Conservation (phyloP, 805 yeast species). For the Kluyveromyces aestuarii region DNA sequence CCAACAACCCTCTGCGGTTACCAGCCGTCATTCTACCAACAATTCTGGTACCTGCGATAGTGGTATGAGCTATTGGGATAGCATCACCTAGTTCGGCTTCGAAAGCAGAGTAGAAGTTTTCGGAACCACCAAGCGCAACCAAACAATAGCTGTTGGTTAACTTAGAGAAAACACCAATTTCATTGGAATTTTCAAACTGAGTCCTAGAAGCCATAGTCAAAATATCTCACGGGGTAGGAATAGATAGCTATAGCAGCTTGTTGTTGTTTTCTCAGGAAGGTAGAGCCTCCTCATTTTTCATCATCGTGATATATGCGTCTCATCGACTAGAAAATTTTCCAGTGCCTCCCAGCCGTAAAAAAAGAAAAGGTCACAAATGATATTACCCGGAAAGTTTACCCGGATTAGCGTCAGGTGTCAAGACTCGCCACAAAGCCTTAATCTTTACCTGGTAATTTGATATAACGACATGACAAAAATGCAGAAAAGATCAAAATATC, state of each 20-base stretch:
- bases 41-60: constrained; percentile 96
- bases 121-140: constrained; percentile 95
- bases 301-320: not conserved
- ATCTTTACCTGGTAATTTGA: not conserved
- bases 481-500: not conserved
- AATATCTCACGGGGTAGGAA: not conserved
- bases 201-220: constrained; percentile 56
- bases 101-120: constrained; percentile 81
- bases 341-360: not conserved
- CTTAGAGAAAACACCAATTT: constrained; percentile 90
- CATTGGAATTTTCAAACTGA: constrained; percentile 78
- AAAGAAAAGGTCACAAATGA: not conserved
- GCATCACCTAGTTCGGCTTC: constrained; percentile 97
- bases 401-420: not conserved
- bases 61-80: constrained; percentile 92
- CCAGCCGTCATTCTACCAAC: constrained; percentile 98
- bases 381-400: not conserved
- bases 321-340: not conserved
- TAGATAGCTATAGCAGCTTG: too few species aligned
- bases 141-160: constrained; percentile 93
- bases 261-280: not conserved
- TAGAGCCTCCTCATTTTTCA: not conserved
- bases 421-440: not conserved
- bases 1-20: constrained; percentile 93
- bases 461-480: too few species aligned